Percentiles rank a stretch among this genome's conserved stretches.
Conservation (phyloP, 495 filamentous ascomycete genomes). For the Patellaria atrata region DNA sequence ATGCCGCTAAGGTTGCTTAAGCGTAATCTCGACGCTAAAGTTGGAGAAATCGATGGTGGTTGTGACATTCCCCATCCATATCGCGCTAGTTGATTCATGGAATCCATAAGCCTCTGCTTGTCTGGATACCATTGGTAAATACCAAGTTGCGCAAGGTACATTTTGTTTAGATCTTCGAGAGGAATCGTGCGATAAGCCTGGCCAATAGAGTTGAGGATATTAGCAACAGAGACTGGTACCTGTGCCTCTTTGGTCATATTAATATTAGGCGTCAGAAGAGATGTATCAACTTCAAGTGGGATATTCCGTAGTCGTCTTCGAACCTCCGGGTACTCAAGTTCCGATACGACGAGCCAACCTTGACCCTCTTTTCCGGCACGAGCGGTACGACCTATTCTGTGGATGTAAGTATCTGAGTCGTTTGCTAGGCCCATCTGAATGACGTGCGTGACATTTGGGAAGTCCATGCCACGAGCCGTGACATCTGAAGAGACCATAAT, state of each 20-base stretch:
- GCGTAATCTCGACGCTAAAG: not conserved
- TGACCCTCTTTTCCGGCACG: constrained; percentile 64
- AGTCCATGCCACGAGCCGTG: constrained; percentile 92
- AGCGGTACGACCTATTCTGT: constrained; percentile 64
- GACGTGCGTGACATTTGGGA: constrained; percentile 83
- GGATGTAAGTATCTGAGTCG: constrained; percentile 69
- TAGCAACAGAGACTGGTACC: constrained; percentile 26
- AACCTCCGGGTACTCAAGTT: constrained; percentile 39
- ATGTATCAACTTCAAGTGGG: constrained; percentile 48
- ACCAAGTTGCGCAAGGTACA: constrained; percentile 6
- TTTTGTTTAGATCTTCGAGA: constrained; percentile 25
- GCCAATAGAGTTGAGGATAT: constrained; percentile 27
- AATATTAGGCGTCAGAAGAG: constrained; percentile 36
- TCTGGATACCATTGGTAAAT: constrained; percentile 13
- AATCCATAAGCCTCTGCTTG: constrained; percentile 14
- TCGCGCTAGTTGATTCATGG: constrained; percentile 7
- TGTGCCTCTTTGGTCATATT: constrained; percentile 36
- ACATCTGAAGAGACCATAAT: constrained; percentile 90
- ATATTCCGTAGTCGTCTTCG: constrained; percentile 41
- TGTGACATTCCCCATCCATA: constrained; percentile 16
- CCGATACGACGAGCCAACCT: constrained; percentile 61
- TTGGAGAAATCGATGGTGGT: constrained; percentile 4
- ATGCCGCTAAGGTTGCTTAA: not conserved
- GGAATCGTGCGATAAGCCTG: constrained; percentile 25
- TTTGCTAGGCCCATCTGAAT: constrained; percentile 67